Evolutionary conservation across 169 alveolate species (phyloP).

Genomic region (Plasmodium knowlesi): DNA sequence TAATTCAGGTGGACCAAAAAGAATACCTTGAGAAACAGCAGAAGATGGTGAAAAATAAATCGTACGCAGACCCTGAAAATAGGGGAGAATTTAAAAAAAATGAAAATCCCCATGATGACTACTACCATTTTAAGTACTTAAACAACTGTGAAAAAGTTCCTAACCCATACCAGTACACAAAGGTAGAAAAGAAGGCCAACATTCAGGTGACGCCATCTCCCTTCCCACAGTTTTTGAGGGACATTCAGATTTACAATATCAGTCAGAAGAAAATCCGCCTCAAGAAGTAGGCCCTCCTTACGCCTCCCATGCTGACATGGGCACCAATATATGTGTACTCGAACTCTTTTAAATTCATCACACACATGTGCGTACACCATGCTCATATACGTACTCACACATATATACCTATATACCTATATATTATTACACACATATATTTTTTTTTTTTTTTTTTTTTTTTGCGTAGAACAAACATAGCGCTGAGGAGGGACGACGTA

Average conservation of each 20-base stretch:
- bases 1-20: neutral
- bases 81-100: slow-evolving; percentile 23
- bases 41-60: slow-evolving; percentile 13
- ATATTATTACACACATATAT: neutral
- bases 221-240: slow-evolving; percentile 73
- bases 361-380: neutral
- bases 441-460: neutral
- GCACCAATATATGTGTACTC: neutral
- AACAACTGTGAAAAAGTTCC: slow-evolving; percentile 23
- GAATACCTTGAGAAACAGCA: slow-evolving; percentile 43
- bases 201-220: slow-evolving; percentile 68
- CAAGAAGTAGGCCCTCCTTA: slow-evolving; percentile 16
- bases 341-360: neutral
- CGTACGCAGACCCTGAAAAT: neutral
- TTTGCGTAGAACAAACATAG: slow-evolving; percentile 29
- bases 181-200: slow-evolving; percentile 35
- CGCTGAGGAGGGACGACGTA: slow-evolving; percentile 23
- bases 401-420: no score
- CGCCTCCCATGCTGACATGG: neutral
- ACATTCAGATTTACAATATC: slow-evolving; percentile 53
- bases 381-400: no score
- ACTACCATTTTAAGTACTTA: slow-evolving; percentile 57
- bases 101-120: slow-evolving; percentile 69
- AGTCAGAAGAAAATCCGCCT: slow-evolving; percentile 50
- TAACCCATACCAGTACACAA: slow-evolving; percentile 37